A percentile compares a stretch with the other conserved stretches of the same genome.
phyloP scores from a whole-genome alignment of 2,329 filamentous ascomycete genomes.

The Aspergillus neotritici region DNA sequence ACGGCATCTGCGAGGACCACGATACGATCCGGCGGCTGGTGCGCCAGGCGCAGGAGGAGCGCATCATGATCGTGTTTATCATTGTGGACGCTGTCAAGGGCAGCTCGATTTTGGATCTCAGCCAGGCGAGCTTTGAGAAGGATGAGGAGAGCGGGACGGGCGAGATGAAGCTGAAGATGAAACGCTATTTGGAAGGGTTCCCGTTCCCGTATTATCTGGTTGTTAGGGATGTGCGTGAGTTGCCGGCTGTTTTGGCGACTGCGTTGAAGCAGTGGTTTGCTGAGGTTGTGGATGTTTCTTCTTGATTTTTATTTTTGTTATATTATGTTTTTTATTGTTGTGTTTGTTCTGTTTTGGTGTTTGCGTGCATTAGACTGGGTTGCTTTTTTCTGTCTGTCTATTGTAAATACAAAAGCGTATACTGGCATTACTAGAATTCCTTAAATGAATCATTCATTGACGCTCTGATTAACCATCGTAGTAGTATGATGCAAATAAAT shows the following conservation, averaged over 20 bases:
- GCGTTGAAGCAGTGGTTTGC: slow-evolving; percentile 95
- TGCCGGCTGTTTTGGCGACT: slow-evolving; percentile 81
- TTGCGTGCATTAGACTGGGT: background rate
- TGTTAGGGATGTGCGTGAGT: slow-evolving; percentile 82
- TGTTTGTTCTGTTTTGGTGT: slow-evolving; percentile 10
- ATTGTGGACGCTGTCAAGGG: slow-evolving; percentile 68
- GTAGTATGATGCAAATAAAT: background rate
- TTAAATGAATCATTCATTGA: background rate
- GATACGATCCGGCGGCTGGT: slow-evolving; percentile 76
- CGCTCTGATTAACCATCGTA: background rate
- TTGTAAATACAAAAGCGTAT: slow-evolving; percentile 7
- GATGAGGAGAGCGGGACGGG: slow-evolving; percentile 55
- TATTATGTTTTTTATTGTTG: too few relatives aligned
- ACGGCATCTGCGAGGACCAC: slow-evolving; percentile 89
- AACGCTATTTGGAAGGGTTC: slow-evolving; percentile 89
- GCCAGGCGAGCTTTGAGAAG: slow-evolving; percentile 74
- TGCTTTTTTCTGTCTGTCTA: background rate
- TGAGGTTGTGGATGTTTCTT: slow-evolving; percentile 52
- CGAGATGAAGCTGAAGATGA: slow-evolving; percentile 66
- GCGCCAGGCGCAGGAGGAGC: slow-evolving; percentile 80
- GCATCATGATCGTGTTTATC: slow-evolving; percentile 97
- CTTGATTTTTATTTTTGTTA: slow-evolving; percentile 21
- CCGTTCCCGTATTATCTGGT: slow-evolving; percentile 97
- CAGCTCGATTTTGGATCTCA: slow-evolving; percentile 71
- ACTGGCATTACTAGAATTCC: background rate